These are phyloP conservation scores for Leccinum barrowsii DNA, from an alignment of 768 basidiomycete genomes.

Conservation along the genomic window DNA sequence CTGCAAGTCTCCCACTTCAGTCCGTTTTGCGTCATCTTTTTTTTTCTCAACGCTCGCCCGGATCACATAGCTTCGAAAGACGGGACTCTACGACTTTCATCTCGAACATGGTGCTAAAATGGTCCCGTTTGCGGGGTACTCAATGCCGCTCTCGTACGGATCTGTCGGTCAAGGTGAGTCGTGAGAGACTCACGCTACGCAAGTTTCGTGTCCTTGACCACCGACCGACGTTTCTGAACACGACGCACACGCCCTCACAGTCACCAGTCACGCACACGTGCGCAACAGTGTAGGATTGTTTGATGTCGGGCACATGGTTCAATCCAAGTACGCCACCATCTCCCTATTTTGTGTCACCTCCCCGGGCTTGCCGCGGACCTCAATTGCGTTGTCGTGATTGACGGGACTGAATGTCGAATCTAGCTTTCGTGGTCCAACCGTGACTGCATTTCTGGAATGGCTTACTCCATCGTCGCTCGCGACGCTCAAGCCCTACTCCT, in stretches of 20 bases:
- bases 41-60: not conserved
- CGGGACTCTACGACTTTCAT: conserved; percentile 88
- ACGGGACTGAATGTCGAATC: not conserved
- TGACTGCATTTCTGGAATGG: conserved; percentile 80
- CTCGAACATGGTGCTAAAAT: conserved; percentile 81
- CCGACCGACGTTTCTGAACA: not conserved
- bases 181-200: not conserved
- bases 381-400: not conserved
- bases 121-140: conserved; percentile 94
- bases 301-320: conserved; percentile 99
- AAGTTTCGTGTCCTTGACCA: conserved; percentile 13
- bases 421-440: conserved; percentile 80
- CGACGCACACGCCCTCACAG: conserved; percentile 39
- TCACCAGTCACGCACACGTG: conserved; percentile 87
- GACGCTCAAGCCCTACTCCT: conserved; percentile 64
- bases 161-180: conserved; percentile 71
- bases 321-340: conserved; percentile 66
- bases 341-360: not conserved
- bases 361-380: not conserved
- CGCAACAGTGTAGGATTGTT: conserved; percentile 82
- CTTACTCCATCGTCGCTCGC: conserved; percentile 82
- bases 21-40: not conserved
- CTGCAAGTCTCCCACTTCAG: conserved; percentile 8
- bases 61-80: conserved; percentile 48
- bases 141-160: conserved; percentile 90